These are phyloP conservation scores for Fusarium bulbicola DNA, from an alignment of 2,329 filamentous ascomycete species.

Conservation along the genomic window DNA sequence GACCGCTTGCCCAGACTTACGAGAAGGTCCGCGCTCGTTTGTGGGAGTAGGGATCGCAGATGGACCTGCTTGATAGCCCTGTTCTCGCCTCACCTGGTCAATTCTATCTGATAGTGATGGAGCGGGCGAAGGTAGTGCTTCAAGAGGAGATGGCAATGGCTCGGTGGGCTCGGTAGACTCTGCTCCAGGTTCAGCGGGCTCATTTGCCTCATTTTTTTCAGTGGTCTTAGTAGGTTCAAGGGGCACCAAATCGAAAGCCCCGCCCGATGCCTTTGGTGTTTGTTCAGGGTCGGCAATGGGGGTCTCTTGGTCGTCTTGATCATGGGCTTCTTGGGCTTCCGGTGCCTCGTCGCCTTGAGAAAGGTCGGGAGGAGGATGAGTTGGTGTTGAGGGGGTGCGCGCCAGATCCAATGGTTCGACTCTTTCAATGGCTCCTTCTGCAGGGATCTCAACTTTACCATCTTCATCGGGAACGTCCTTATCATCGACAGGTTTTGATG, in stretches of 20 bases:
- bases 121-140: slow-evolving; percentile 18
- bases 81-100: slow-evolving; percentile 62
- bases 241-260: slow-evolving; percentile 20
- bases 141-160: slow-evolving; percentile 21
- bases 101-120: slow-evolving; percentile 56
- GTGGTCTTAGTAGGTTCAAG: background rate
- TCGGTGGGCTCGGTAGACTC: slow-evolving; percentile 13
- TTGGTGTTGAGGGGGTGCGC: slow-evolving; percentile 44
- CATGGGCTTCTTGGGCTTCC: background rate
- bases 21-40: slow-evolving; percentile 51
- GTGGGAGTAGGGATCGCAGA: slow-evolving; percentile 41
- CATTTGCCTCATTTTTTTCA: background rate
- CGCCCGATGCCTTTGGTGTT: slow-evolving; percentile 32
- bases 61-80: slow-evolving; percentile 45
- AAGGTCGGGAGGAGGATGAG: slow-evolving; percentile 26
- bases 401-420: slow-evolving; percentile 63
- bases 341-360: slow-evolving; percentile 3
- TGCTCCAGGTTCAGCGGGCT: background rate
- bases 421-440: slow-evolving; percentile 53
- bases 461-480: slow-evolving; percentile 41
- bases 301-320: slow-evolving; percentile 9
- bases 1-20: slow-evolving; percentile 56
- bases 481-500: slow-evolving; percentile 39
- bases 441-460: slow-evolving; percentile 43
- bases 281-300: slow-evolving; percentile 30